Base-by-base conservation (phyloP, 345 rosid species). In the Cochlearia excelsa region DNA sequence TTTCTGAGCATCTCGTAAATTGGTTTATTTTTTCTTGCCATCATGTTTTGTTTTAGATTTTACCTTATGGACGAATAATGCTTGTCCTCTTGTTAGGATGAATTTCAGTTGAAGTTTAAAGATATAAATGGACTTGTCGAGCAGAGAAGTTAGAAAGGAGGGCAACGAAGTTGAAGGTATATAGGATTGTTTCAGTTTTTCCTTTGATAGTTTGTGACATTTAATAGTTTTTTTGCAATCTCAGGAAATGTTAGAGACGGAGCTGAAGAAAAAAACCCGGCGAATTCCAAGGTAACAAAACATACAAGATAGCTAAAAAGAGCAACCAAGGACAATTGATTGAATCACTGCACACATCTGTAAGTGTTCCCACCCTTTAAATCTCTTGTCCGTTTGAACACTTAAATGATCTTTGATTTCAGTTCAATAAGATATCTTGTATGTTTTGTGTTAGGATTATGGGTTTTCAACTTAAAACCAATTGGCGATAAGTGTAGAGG, bases 51-150 rank as follows among this genome's bases (percentile, higher is more conserved):
- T 57, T 66, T 63, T 53, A 43, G 27, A 41, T 51, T 30, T 42
- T 46, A 45, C 59, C 9, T n/a, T 5, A 27, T 28, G 53, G 53
- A 54, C 60, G 46, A 46, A 55, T 58, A 50, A 54, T 57, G 49
- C 67, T 39, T 53, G 30, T 27, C 42, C 61, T 59, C 51, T 46
- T 53, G 66, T 52, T 59, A 50, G 70, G 54, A 51, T 75, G 71
- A 51, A 75, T 64, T 27, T 51, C 84, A 91, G 96, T 63, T 91
- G 73, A 92, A 85, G 46, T 92, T 86, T 76, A 86, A 79, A 84
- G 95, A 92, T 67, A 88, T 92, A 77, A 86, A 82, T 68, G 97
- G 97, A 67, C 75, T 92, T 57, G 95, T 92, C 59, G 98, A 86
- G 81, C 97, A 84, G 81, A 84, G 47, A 90, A 86, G 79, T 78